phyloP scores from a whole-genome alignment of 768 basidiomycete genomes.

The Pleurotus sapidus region DNA sequence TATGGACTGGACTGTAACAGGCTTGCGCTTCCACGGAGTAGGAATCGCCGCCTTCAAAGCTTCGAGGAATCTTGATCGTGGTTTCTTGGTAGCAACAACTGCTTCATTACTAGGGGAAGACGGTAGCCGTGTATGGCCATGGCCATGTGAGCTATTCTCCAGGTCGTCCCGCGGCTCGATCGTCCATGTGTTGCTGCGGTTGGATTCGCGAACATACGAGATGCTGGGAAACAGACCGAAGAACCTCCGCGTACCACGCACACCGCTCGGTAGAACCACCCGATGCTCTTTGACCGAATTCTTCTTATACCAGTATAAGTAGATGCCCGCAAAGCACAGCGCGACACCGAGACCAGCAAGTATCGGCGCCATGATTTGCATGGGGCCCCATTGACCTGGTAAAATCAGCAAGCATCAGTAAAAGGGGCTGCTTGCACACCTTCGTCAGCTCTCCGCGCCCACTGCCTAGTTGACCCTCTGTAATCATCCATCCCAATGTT shows the following conservation, averaged over 20 bases:
- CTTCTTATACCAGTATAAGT: constrained; percentile 4
- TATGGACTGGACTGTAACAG: constrained; percentile 2
- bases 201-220: constrained; percentile 1
- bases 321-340: neutral
- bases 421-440: no score
- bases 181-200: constrained; percentile 6
- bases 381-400: constrained; percentile 1
- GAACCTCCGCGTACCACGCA: neutral
- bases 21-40: constrained; percentile 1
- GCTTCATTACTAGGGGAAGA: neutral
- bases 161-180: constrained; percentile 4
- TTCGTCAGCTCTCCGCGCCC: no score
- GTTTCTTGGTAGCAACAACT: neutral
- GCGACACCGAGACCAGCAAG: constrained; percentile 3
- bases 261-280: neutral
- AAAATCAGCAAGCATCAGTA: neutral
- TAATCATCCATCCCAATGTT: no score
- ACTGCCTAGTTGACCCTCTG: no score
- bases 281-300: neutral
- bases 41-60: neutral
- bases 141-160: neutral
- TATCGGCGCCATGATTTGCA: constrained; percentile 4
- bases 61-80: neutral
- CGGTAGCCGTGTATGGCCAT: neutral
- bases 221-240: constrained; percentile 6